Conservation (phyloP, 1,284 basidiomycete species). For the Paramarasmius palmivorus region DNA sequence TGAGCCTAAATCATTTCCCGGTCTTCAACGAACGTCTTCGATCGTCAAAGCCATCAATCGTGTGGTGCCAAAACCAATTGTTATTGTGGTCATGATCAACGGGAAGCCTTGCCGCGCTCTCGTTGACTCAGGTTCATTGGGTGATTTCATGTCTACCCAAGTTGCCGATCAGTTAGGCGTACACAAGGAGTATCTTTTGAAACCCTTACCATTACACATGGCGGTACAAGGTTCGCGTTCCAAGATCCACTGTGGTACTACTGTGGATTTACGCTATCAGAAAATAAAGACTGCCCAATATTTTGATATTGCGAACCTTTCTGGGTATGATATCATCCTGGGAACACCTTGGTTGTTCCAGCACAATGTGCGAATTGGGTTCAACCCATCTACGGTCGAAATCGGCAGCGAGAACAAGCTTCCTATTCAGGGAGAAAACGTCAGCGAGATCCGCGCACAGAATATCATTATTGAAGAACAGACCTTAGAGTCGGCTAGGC, state of each 20-base stretch:
- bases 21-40: conserved; percentile 20
- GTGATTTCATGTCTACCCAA: conserved; percentile 38
- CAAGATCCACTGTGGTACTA: conserved; percentile 12
- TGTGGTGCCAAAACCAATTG: conserved; percentile 29
- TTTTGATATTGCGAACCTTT: conserved; percentile 30
- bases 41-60: conserved; percentile 21
- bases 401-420: conserved; percentile 18
- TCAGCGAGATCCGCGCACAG: conserved; percentile 18
- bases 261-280: conserved; percentile 16
- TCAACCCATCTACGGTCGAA: conserved; percentile 16
- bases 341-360: conserved; percentile 32
- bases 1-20: conserved; percentile 8
- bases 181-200: conserved; percentile 17
- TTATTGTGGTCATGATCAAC: conserved; percentile 31
- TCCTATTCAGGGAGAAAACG: conserved; percentile 22
- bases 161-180: conserved; percentile 28
- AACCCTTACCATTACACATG: conserved; percentile 26
- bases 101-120: conserved; percentile 30
- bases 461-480: conserved; percentile 17
- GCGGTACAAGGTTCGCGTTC: conserved; percentile 30
- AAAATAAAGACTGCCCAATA: conserved; percentile 6
- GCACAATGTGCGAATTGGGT: conserved; percentile 20
- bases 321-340: conserved; percentile 31
- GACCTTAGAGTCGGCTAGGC: conserved; percentile 13
- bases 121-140: conserved; percentile 36